Percentiles rank a stretch among this genome's conserved stretches.
Conservation (phyloP, 2,329 filamentous ascomycete genomes). For the Dactylellina sp. region DNA sequence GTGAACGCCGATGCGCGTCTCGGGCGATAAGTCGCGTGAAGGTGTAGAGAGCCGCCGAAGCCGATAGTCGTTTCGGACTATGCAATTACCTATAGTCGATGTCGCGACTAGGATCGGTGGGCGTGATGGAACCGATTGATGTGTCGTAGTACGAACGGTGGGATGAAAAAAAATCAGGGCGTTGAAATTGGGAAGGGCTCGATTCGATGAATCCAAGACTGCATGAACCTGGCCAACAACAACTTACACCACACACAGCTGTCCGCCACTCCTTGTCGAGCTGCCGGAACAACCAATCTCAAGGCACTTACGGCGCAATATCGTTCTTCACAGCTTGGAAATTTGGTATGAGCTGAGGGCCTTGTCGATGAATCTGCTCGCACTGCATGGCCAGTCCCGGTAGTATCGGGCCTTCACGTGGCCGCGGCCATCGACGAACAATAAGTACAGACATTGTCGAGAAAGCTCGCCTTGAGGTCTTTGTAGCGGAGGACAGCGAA, state of each 20-base stretch:
- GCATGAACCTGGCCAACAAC: constrained; percentile 34
- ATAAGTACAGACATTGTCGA: constrained; percentile 68
- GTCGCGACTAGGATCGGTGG: constrained; percentile 23
- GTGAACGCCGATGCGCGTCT: constrained; percentile 54
- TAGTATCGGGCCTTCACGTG: constrained; percentile 59
- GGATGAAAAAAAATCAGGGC: constrained; percentile 32
- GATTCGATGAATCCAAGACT: constrained; percentile 30
- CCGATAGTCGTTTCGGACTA: background rate
- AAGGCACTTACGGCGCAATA: background rate
- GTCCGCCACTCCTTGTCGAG: constrained; percentile 8
- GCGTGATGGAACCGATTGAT: constrained; percentile 10
- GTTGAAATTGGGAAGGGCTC: constrained; percentile 28
- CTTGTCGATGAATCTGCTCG: constrained; percentile 49
- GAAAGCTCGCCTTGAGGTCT: constrained; percentile 71
- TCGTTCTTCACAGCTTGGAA: constrained; percentile 3
- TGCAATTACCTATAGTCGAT: constrained; percentile 1
- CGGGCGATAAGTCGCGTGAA: constrained; percentile 37
- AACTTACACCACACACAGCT: constrained; percentile 21
- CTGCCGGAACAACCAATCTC: constrained; percentile 10
- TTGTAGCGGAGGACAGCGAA: constrained; percentile 71
- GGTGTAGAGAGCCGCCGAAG: background rate
- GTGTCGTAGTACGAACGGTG: constrained; percentile 29
- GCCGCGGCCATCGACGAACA: constrained; percentile 60
- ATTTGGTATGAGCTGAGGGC: constrained; percentile 28
- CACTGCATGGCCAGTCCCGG: constrained; percentile 52